Conservation (phyloP, 2,329 filamentous ascomycete species). For the Diaporthe helianthi region DNA sequence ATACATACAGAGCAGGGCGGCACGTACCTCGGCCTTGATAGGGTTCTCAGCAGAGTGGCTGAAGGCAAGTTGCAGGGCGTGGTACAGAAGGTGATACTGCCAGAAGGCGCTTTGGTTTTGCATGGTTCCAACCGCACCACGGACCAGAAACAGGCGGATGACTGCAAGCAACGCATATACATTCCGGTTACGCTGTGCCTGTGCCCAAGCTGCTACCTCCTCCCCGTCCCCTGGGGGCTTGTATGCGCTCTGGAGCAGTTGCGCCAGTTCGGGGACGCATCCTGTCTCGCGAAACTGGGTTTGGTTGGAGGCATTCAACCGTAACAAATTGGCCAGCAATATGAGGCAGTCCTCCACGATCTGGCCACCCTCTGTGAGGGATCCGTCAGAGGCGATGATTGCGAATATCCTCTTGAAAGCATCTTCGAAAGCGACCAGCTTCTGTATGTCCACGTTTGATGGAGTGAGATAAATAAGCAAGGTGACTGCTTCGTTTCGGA, state of each 20-base stretch:
- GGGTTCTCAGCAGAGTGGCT: conserved; percentile 73
- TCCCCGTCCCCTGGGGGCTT: conserved; percentile 60
- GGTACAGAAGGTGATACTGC: conserved; percentile 79
- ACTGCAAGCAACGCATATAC: conserved; percentile 89
- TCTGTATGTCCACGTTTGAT: conserved; percentile 86
- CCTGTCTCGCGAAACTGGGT: conserved; percentile 92
- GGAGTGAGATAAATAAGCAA: conserved; percentile 89
- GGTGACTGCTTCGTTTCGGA: conserved; percentile 87
- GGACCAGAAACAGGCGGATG: conserved; percentile 82
- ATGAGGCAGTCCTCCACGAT: conserved; percentile 93
- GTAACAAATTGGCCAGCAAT: conserved; percentile 85
- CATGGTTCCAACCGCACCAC: conserved; percentile 79
- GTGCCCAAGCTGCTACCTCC: conserved; percentile 75
- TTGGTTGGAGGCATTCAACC: conserved; percentile 89
- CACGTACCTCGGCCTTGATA: conserved; percentile 78
- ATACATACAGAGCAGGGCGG: conserved; percentile 30
- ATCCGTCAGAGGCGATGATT: conserved; percentile 83
- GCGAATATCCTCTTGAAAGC: conserved; percentile 87
- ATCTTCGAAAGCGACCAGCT: conserved; percentile 93
- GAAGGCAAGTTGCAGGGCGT: conserved; percentile 85
- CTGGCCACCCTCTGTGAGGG: conserved; percentile 80
- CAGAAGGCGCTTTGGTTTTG: conserved; percentile 88
- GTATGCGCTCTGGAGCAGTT: conserved; percentile 68
- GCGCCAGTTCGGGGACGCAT: conserved; percentile 75
- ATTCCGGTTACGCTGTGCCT: conserved; percentile 84